Conservation (phyloP, 306 rosid species). For the Trifolium repens region DNA sequence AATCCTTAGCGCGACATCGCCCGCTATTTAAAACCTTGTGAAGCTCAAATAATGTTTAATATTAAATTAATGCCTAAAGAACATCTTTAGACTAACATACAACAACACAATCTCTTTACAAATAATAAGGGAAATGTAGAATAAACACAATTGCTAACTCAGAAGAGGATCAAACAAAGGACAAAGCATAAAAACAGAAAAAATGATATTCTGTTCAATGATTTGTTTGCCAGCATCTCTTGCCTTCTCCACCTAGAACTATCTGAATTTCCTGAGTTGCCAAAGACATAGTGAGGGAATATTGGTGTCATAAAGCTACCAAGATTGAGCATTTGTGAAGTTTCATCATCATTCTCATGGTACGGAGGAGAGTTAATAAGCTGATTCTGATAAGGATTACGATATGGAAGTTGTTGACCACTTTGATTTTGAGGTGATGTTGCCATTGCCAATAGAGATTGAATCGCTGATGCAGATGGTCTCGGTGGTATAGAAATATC, state of each 20-base stretch:
- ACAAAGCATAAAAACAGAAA: slow-evolving; percentile 82
- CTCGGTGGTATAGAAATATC: slow-evolving; percentile 72
- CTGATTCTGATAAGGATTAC: slow-evolving; percentile 74
- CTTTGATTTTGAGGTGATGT: slow-evolving; percentile 46
- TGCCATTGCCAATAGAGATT: slow-evolving; percentile 44
- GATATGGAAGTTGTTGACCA: slow-evolving; percentile 74
- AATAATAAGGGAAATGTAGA: slow-evolving; percentile 35
- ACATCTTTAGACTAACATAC: slow-evolving; percentile 16
- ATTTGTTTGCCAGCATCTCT: slow-evolving; percentile 84
- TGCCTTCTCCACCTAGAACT: slow-evolving; percentile 77
- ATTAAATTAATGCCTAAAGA: slow-evolving; percentile 5
- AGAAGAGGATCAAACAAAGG: slow-evolving; percentile 82
- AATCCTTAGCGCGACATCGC: no score
- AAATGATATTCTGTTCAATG: slow-evolving; percentile 78
- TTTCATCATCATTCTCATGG: slow-evolving; percentile 45
- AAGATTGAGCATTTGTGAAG: slow-evolving; percentile 53
- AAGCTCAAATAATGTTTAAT: slow-evolving; percentile 6
- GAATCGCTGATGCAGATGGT: slow-evolving; percentile 67
- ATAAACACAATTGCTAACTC: slow-evolving; percentile 35
- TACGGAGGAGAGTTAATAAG: slow-evolving; percentile 47
- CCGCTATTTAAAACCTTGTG: no score
- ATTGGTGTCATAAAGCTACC: slow-evolving; percentile 51
- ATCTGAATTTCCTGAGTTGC: slow-evolving; percentile 59
- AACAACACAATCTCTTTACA: slow-evolving; percentile 43
- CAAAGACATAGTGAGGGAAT: slow-evolving; percentile 68